Base-by-base conservation (phyloP, 1,139 yeast genomes). In the Hansenula lynferdii region DNA sequence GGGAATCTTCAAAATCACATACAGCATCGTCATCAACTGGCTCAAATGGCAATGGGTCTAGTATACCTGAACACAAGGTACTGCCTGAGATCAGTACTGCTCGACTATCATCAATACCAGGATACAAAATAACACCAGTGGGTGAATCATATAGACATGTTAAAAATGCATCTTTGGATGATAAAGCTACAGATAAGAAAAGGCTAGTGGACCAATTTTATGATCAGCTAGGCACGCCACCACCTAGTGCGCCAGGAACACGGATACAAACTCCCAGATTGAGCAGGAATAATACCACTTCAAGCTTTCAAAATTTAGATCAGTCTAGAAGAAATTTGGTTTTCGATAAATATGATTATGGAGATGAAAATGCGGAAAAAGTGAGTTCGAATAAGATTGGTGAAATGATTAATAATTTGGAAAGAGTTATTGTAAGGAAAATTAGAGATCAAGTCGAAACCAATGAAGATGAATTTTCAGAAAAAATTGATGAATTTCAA, bases 171-270 rank as follows among this genome's bases (percentile, higher is more conserved):
- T 31, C 34, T 4, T 12, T n/a, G 16, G 34, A 31, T 31, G 34
- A 23, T 5, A 23, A 18, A 12, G 16, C 21, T 34, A 15, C 23
- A 24, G 41, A 40, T 22, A 42, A 42, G 36, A 39, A 45, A 14
- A 37, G 51, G 23, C 40, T 47, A 1, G 51, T 47, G n/a, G 48
- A 47, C 23, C 51, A 47, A 37, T 47, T 47, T 30, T 47, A 47
- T 22, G 43, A 42, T 18, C 31, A 37, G 8, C 17, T 23, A 4
- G 34, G 34, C 2, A 31, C 34, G 12, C 34, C 34, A 10, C 26
- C 27, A 5, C 22, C 34, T 15, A 30, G 25, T 21, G 19, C 25
- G 8, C 32, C 32, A 8, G 27, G 27, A 2, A 31, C 34, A 10
- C 11, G 28, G 7, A 15, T 12, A 6, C 20, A 23, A 6, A 31